Base-by-base conservation (phyloP, 2,329 filamentous ascomycete species). In the Diplodia seriata region DNA sequence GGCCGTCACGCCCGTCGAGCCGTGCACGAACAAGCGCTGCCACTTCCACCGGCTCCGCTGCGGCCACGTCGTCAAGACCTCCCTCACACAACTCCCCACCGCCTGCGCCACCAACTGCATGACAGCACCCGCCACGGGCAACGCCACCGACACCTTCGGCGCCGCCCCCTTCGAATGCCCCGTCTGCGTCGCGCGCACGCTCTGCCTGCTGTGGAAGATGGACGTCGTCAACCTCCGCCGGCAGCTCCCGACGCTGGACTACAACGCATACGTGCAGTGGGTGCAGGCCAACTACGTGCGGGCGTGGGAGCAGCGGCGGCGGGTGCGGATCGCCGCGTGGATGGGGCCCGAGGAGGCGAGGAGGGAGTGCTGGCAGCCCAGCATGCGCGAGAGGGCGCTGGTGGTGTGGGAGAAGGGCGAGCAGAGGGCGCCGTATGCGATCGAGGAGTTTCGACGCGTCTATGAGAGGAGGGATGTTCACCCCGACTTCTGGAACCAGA, bases 31-130 rank as follows among this genome's bases (percentile, higher is more conserved):
- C 31, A 5, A n/a, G 11, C 7, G 23, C 59, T 50, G 59, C 47
- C 59, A 63, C 59, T 63, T 63, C 59, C 59, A 63, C 59, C 59
- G 59, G 12, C 59, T 63, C 7, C 59, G 47, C 31, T 63, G 59
- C 59, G 47, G 47, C n/a, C 59, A 63, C 47, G 11, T 51, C 31
- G 20, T 63, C n/a, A 63, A 63, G 31, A 63, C 59, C 1, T 12
- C 59, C 1, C 59, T 63, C 8, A 7, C 14, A 2, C 11, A n/a
- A 4, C 18, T n/a, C 2, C 59, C 59, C 1, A 7, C 47, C 4
- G 11, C 20, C 31, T 63, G 59, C 59, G 59, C 47, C 3, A 63
- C 59, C 31, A 63, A 63, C 31, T 63, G 59, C 59, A 12, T 31
- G 23, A 6, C 12, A 29, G 3, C 47, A 1, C 31, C 57, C 2